Evolutionary conservation across 2,329 filamentous ascomycete genomes (phyloP).

Genomic region (Fusarium mexicanum): DNA sequence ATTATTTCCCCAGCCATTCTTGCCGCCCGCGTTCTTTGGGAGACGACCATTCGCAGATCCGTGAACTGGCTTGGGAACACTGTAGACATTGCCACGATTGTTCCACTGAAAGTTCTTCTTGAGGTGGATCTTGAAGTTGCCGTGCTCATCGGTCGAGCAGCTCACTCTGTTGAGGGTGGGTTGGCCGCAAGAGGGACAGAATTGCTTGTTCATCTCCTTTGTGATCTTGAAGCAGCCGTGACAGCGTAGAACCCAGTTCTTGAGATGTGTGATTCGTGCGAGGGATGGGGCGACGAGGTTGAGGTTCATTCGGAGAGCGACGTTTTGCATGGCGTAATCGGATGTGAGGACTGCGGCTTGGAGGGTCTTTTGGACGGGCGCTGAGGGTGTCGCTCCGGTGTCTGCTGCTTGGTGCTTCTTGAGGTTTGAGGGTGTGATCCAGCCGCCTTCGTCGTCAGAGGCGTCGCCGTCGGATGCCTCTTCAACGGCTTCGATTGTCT

Average conservation of each 20-base stretch:
- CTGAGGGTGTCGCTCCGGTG: conserved; percentile 55
- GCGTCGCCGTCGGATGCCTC: conserved; percentile 59
- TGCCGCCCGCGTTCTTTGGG: conserved; percentile 75
- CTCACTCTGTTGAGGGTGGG: conserved; percentile 84
- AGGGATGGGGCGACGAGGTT: conserved; percentile 84
- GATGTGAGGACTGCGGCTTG: conserved; percentile 93
- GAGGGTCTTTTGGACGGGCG: conserved; percentile 70
- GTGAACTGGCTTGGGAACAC: conserved; percentile 88
- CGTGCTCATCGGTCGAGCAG: conserved; percentile 83
- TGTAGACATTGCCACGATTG: conserved; percentile 89
- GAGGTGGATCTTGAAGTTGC: conserved; percentile 85
- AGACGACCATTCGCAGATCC: conserved; percentile 83
- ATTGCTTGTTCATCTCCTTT: conserved; percentile 87
- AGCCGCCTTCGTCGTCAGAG: conserved; percentile 73
- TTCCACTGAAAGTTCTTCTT: conserved; percentile 98
- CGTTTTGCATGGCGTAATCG: conserved; percentile 98
- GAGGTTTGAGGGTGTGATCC: conserved; percentile 95
- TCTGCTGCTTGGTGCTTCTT: conserved; percentile 83
- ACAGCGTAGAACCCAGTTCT: conserved; percentile 90
- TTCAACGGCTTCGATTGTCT: conserved; percentile 35
- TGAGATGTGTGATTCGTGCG: conserved; percentile 82
- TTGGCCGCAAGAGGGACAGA: conserved; percentile 92
- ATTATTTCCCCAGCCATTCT: conserved; percentile 85
- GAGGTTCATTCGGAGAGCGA: conserved; percentile 92
- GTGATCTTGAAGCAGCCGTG: conserved; percentile 91